Base-by-base conservation (phyloP, 1,139 yeast species). In the Debaryomyces sp. region DNA sequence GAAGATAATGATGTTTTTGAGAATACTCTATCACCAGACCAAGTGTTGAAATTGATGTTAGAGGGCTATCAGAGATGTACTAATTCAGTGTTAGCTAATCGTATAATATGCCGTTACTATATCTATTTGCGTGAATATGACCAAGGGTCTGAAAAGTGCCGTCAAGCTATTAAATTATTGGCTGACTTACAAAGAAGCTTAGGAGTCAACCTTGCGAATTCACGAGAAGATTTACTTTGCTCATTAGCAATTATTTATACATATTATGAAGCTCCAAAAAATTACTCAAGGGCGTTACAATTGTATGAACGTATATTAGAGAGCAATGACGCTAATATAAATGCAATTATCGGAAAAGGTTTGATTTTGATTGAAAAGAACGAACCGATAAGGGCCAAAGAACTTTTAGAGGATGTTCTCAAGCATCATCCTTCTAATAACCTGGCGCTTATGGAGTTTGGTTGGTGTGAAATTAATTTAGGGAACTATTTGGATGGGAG, bases 211-310 rank as follows among this genome's bases (percentile, higher is more conserved):
- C 73, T 88, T 43, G 61, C 63, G 1, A 70, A 83, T 52, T 75
- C 91, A 0, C 81, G 78, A 54, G 78, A 77, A 48, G 87, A 85
- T 48, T 69, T 89, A 23, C 73, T 87, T 22, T 78, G 91, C 44
- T 75, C 82, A 15, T 73, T 89, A 47, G 98, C 96, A 0, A 80
- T 85, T 2, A 80, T 88, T 0, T 89, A 90, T 60, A 89, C 96
- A 0, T 87, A 88, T 60, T 80, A 85, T 61, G 96, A 92, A 62
- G 89, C 97, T 0, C 99, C 98, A 5, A 90, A 90, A 64, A 88
- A 92, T 64, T 90, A 83, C 60, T 75, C 80, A 8, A 75, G 85
- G 35, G 98, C 99, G 0, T 64, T 88, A 40, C 82, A 81, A 43
- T 68, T 91, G 24, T 94, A 87, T 64, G 87, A 87, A 45, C 71